Evolutionary conservation across 2,329 filamentous ascomycete species (phyloP).

Genomic region (Claviceps monticola): DNA sequence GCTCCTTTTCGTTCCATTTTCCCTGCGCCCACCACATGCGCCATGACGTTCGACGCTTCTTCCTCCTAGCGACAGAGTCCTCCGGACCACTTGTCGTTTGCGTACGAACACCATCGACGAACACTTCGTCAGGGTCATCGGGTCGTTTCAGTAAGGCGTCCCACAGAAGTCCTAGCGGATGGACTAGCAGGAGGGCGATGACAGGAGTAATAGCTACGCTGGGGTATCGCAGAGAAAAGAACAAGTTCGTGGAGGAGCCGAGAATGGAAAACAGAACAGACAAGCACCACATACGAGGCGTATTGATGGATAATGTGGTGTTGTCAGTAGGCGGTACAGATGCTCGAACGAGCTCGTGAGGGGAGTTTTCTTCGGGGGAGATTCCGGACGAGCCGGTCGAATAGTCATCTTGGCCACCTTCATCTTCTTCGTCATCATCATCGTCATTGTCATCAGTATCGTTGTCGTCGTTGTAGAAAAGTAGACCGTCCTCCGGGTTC

Average conservation of each 20-base stretch:
- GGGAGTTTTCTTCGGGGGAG: slow-evolving; percentile 53
- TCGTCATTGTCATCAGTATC: slow-evolving; percentile 6
- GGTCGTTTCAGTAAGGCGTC: slow-evolving; percentile 56
- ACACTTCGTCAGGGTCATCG: slow-evolving; percentile 34
- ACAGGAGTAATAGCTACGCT: slow-evolving; percentile 83
- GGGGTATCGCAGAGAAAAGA: slow-evolving; percentile 82
- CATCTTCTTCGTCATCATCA: slow-evolving; percentile 18
- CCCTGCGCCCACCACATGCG: slow-evolving; percentile 69
- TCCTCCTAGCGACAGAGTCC: slow-evolving; percentile 9
- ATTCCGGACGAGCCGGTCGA: slow-evolving; percentile 30
- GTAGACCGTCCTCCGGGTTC: slow-evolving; percentile 20
- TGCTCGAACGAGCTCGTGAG: slow-evolving; percentile 66
- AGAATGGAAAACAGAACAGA: slow-evolving; percentile 70
- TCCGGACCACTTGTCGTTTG: slow-evolving; percentile 9
- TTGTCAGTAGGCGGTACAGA: slow-evolving; percentile 68
- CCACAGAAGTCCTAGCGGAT: slow-evolving; percentile 71
- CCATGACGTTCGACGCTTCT: slow-evolving; percentile 27
- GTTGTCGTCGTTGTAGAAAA: slow-evolving; percentile 17
- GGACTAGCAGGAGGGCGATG: slow-evolving; percentile 72
- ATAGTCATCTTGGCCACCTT: slow-evolving; percentile 27
- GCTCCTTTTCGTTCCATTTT: slow-evolving; percentile 77
- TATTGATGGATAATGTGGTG: slow-evolving; percentile 67
- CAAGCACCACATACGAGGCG: slow-evolving; percentile 73
- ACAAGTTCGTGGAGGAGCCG: slow-evolving; percentile 72
- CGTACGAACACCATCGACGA: slow-evolving; percentile 32